These are phyloP conservation scores for Colletotrichum shisoi DNA, from an alignment of 2,329 filamentous ascomycete species.

Conservation along the genomic window DNA sequence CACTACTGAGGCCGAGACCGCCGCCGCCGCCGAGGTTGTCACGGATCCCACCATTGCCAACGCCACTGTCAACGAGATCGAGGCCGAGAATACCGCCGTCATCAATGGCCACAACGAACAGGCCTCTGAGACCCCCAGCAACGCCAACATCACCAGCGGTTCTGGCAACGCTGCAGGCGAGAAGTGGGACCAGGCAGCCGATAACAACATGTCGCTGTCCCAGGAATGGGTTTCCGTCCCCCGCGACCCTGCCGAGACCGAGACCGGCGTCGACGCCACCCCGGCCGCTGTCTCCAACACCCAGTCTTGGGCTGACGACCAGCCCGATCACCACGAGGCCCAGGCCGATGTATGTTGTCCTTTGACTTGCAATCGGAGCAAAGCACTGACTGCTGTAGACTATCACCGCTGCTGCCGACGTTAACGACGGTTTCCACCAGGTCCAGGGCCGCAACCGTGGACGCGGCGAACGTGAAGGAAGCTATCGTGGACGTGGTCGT, in stretches of 20 bases:
- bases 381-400: constrained; percentile 22
- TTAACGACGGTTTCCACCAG: constrained; percentile 75
- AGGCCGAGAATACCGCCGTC: constrained; percentile 54
- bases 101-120: constrained; percentile 57
- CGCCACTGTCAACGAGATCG: constrained; percentile 73
- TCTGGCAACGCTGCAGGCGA: constrained; percentile 69
- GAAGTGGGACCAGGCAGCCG: constrained; percentile 67
- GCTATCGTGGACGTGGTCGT: constrained; percentile 53
- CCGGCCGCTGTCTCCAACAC: constrained; percentile 63
- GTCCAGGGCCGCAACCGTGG: constrained; percentile 69
- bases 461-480: constrained; percentile 62
- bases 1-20: constrained; percentile 38
- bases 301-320: constrained; percentile 85
- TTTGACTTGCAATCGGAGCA: not conserved
- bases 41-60: constrained; percentile 74
- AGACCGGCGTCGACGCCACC: constrained; percentile 69
- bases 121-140: constrained; percentile 54
- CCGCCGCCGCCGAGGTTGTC: constrained; percentile 47
- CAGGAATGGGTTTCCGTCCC: constrained; percentile 74
- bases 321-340: constrained; percentile 72
- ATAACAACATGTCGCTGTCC: constrained; percentile 54
- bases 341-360: constrained; percentile 52
- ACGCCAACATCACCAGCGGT: constrained; percentile 60
- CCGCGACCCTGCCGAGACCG: constrained; percentile 76
- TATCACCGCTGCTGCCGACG: constrained; percentile 51